Evolutionary conservation across 1,284 basidiomycete species (phyloP).

Genomic region (Melampsora larici-populina): DNA sequence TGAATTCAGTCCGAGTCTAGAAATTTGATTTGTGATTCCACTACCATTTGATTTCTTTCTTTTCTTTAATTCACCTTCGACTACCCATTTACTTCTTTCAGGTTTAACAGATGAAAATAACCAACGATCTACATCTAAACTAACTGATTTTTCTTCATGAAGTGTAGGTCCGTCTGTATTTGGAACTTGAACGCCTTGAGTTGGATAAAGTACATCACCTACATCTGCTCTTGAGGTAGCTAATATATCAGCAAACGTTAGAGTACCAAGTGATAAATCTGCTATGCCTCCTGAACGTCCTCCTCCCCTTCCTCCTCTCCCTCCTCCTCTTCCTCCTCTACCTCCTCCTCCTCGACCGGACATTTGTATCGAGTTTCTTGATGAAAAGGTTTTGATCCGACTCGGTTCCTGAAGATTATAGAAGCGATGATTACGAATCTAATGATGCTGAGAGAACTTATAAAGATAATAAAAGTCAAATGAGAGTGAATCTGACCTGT

Average conservation of each 20-base stretch:
- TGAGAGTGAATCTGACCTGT: no score
- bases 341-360: slow-evolving; percentile 15
- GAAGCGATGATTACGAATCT: no score
- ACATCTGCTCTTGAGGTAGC: slow-evolving; percentile 26
- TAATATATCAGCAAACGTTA: slow-evolving; percentile 25
- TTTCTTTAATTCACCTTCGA: slow-evolving; percentile 36
- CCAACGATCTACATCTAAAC: slow-evolving; percentile 15
- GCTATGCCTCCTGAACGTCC: slow-evolving; percentile 16
- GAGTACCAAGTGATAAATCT: slow-evolving; percentile 32
- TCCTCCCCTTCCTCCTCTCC: slow-evolving; percentile 17
- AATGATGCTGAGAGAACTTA: no score
- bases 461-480: no score
- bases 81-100: slow-evolving; percentile 12
- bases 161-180: slow-evolving; percentile 15
- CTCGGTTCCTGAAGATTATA: no score
- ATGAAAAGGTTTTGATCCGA: not conserved
- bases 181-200: slow-evolving; percentile 11
- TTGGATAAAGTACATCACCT: slow-evolving; percentile 27
- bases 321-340: slow-evolving; percentile 15
- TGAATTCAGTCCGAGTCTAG: slow-evolving; percentile 18
- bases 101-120: not conserved
- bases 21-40: slow-evolving; percentile 13
- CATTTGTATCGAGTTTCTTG: not conserved
- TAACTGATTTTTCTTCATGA: slow-evolving; percentile 14
- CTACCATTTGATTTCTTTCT: not conserved